Evolutionary conservation across 2,329 filamentous ascomycete genomes (phyloP).

Genomic region (Coniochaeta sp.): DNA sequence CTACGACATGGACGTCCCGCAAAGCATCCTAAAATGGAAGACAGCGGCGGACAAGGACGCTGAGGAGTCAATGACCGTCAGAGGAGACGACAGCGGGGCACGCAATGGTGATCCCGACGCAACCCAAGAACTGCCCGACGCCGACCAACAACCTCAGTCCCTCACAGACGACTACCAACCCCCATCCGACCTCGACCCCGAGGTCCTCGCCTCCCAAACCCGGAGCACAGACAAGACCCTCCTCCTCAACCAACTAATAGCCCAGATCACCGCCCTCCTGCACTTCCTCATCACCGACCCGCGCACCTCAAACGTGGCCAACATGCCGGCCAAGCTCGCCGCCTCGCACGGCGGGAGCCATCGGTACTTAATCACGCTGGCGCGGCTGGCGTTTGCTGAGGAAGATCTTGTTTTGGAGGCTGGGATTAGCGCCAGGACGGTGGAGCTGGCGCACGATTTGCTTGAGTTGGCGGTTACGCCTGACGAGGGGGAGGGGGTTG

Average conservation of each 20-base stretch:
- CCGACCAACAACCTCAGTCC: not conserved
- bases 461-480: slow-evolving; percentile 76
- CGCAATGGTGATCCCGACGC: not conserved
- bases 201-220: not conserved
- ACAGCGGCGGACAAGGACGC: not conserved
- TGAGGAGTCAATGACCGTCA: not conserved
- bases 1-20: slow-evolving; percentile 49
- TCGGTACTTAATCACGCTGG: slow-evolving; percentile 74
- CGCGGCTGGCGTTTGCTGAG: slow-evolving; percentile 74
- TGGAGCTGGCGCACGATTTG: slow-evolving; percentile 74
- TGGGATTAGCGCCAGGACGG: slow-evolving; percentile 69
- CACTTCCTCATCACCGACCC: slow-evolving; percentile 46
- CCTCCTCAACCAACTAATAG: slow-evolving; percentile 38
- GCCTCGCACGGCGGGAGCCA: slow-evolving; percentile 67
- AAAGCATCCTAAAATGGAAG: not conserved
- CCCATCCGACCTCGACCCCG: too few species aligned
- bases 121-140: slow-evolving; percentile 4
- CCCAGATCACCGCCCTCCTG: slow-evolving; percentile 40
- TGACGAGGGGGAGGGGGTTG: slow-evolving; percentile 48
- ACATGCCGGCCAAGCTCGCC: slow-evolving; percentile 66
- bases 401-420: slow-evolving; percentile 72
- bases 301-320: slow-evolving; percentile 35
- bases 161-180: too few species aligned
- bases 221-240: slow-evolving; percentile 8
- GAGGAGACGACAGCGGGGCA: not conserved